Base-by-base conservation (phyloP, 148 eudicot genomes). In the Simmondsia chinensis region DNA sequence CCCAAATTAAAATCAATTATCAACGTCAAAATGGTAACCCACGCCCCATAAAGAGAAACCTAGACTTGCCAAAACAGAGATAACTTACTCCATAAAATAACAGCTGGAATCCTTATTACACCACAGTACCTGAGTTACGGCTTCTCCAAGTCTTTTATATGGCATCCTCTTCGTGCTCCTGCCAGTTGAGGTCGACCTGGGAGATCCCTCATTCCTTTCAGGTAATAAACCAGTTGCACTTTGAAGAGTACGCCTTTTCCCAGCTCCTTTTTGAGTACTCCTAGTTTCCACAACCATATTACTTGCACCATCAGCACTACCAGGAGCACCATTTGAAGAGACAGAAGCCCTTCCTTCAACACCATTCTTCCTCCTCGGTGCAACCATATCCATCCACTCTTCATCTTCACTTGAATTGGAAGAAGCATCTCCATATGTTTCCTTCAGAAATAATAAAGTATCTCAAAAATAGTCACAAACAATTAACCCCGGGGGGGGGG, bases 371-470 rank as follows among this genome's bases (percentile, higher is more conserved):
- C 56, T 60, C 34, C 39, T 72, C 9, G 70, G 70, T 19, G 58
- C 46, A 33, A 38, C 62, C 43, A 20, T 43, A 68, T 68, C 76
- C 16, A 17, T 56, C 81, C 72, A 81, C 43, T 89, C 93, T 57
- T 81, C 95, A 70, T 65, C 66, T 29, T 82, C 95, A 50, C 95
- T 89, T 51, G 97, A 71, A 67, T 74, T 82, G 24, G 82, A 66
- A 47, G 79, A 49, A 33, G 33, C 65, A 46, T 81, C 56, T 48
- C 76, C 95, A 69, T 75, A 84, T 34, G 86, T 69, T 59, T 85
- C 94, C 97, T 89, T 60, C 26, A 63, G 20, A 35, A 19, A 53
- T 43, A 51, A 63, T 23, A 32, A 19, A 18, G 52, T 28, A 35
- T 46, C 18, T 43, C 39, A 33, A 28, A 14, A 42, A 18, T 33